phyloP scores from a whole-genome alignment of 2,329 filamentous ascomycete genomes.

The Cadophora sp. region DNA sequence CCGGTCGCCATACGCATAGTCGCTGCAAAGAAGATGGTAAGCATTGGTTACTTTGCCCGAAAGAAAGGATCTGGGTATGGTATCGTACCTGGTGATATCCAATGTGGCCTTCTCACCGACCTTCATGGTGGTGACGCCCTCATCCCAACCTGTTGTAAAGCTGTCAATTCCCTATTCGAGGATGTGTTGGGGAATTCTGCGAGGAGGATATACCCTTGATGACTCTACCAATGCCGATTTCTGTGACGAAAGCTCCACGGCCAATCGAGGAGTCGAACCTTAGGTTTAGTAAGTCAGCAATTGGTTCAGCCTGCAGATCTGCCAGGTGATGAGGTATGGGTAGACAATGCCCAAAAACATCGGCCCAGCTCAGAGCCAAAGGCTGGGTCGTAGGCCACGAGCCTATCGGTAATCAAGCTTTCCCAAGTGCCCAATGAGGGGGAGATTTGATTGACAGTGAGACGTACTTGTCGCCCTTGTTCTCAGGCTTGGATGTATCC shows the following conservation, averaged over 20 bases:
- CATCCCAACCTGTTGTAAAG: constrained; percentile 72
- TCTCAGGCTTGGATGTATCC: constrained; percentile 64
- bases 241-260: constrained; percentile 75
- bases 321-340: not conserved
- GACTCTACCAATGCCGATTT: constrained; percentile 83
- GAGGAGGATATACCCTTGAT: constrained; percentile 73
- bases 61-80: not conserved
- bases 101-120: constrained; percentile 89
- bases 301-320: not conserved
- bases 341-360: not conserved
- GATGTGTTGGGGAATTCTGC: constrained; percentile 17
- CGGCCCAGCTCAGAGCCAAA: not conserved
- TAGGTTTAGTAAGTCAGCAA: constrained; percentile 25
- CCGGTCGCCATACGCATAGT: constrained; percentile 69
- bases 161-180: constrained; percentile 27
- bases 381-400: not conserved
- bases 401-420: not conserved
- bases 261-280: constrained; percentile 91
- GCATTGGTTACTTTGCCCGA: constrained; percentile 20
- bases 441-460: not conserved
- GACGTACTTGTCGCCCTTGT: constrained; percentile 76
- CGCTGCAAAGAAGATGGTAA: constrained; percentile 50
- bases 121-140: constrained; percentile 85
- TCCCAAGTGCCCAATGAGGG: constrained; percentile 2
- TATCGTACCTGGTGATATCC: constrained; percentile 75